Conservation (phyloP, 257 asterid species). For the Mitragyna speciosa region DNA sequence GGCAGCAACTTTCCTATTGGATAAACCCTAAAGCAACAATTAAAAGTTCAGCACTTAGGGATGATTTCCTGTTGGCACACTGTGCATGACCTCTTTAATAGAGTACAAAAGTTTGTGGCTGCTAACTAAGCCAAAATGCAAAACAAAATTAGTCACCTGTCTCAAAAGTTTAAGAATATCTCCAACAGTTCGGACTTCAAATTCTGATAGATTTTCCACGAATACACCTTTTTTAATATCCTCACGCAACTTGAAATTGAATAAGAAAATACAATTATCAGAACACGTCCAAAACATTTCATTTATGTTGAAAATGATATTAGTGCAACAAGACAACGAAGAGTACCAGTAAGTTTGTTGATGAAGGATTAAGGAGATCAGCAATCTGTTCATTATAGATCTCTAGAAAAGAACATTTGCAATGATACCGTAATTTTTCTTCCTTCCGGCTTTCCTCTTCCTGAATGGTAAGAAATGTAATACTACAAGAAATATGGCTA, state of each 20-base stretch:
- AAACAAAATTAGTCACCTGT: constrained; percentile 51
- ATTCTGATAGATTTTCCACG: constrained; percentile 91
- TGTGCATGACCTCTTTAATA: constrained; percentile 5
- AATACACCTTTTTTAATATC: constrained; percentile 85
- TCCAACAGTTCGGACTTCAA: constrained; percentile 83
- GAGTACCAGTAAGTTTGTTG: constrained; percentile 86
- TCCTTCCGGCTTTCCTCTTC: constrained; percentile 91
- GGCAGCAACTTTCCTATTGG: constrained; percentile 89
- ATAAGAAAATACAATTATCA: constrained; percentile 25
- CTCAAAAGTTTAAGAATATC: constrained; percentile 86
- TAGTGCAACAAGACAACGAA: constrained; percentile 16
- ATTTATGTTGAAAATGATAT: constrained; percentile 12
- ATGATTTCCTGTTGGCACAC: not conserved
- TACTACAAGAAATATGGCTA: constrained; percentile 7
- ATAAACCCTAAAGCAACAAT: constrained; percentile 63
- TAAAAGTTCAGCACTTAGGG: constrained; percentile 12
- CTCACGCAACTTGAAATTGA: constrained; percentile 67
- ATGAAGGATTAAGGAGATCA: constrained; percentile 95
- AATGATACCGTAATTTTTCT: constrained; percentile 66
- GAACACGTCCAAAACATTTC: constrained; percentile 9
- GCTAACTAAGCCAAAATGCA: not conserved
- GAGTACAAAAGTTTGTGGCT: not conserved
- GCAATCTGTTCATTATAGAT: constrained; percentile 91
- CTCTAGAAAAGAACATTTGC: constrained; percentile 96
- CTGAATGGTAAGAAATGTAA: constrained; percentile 36